These are phyloP conservation scores for Lecanicillium sp. DNA, from an alignment of 2,329 filamentous ascomycete genomes.

Conservation along the genomic window DNA sequence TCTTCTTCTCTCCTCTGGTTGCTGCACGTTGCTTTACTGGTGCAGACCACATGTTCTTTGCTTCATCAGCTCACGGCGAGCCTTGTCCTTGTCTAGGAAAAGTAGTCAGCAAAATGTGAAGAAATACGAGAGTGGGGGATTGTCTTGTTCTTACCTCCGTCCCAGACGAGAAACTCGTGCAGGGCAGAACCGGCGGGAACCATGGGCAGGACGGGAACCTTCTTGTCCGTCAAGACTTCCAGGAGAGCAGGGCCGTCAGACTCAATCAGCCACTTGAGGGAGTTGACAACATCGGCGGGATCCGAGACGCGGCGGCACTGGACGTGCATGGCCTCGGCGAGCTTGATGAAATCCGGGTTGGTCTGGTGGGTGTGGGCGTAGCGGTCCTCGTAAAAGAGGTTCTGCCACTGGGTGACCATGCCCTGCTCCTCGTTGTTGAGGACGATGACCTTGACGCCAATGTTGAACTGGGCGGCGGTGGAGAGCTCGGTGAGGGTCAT, in stretches of 20 bases:
- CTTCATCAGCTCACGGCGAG: slow-evolving; percentile 60
- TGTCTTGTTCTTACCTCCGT: slow-evolving; percentile 25
- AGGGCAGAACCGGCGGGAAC: slow-evolving; percentile 81
- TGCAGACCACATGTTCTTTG: slow-evolving; percentile 53
- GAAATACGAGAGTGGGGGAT: no score
- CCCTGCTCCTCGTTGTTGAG: slow-evolving; percentile 96
- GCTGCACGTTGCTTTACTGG: slow-evolving; percentile 3
- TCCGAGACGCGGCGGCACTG: slow-evolving; percentile 66
- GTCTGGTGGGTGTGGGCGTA: slow-evolving; percentile 83
- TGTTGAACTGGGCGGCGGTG: slow-evolving; percentile 91
- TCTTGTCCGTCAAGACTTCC: slow-evolving; percentile 85
- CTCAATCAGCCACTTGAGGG: slow-evolving; percentile 82
- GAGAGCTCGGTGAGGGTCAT: slow-evolving; percentile 97
- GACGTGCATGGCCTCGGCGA: slow-evolving; percentile 86
- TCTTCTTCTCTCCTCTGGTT: neutral
- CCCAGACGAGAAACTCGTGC: slow-evolving; percentile 71
- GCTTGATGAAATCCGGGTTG: slow-evolving; percentile 88
- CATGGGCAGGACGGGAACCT: slow-evolving; percentile 96
- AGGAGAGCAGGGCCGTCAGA: slow-evolving; percentile 87
- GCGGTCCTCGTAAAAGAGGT: slow-evolving; percentile 86
- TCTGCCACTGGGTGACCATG: slow-evolving; percentile 97
- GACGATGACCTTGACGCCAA: slow-evolving; percentile 89
- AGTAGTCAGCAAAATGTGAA: slow-evolving; percentile 27
- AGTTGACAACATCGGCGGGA: slow-evolving; percentile 69
- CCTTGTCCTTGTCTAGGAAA: slow-evolving; percentile 57